phyloP scores from a whole-genome alignment of 768 basidiomycete genomes.

The Sporobolomyces phaffii region DNA sequence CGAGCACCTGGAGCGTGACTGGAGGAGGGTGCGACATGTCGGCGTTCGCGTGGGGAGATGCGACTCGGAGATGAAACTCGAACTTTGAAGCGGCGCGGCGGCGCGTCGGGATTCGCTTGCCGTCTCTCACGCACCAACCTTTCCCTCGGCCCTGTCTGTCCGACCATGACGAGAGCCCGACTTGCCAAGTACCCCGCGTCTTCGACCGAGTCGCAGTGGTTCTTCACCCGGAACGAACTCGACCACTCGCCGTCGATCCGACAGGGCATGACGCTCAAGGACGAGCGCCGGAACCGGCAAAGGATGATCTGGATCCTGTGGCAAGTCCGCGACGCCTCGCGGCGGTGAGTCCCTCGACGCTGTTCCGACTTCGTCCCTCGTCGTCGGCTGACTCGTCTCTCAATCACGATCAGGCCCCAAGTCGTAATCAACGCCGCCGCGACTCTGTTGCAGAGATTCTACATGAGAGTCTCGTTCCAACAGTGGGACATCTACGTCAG shows the following conservation, averaged over 20 bases:
- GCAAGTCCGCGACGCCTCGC: not conserved
- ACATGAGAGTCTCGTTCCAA: conserved; percentile 44
- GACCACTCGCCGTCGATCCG: conserved; percentile 40
- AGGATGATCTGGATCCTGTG: not conserved
- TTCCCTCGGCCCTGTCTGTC: too few relatives aligned
- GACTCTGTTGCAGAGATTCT: conserved; percentile 45
- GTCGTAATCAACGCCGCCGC: conserved; percentile 41
- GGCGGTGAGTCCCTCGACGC: not conserved
- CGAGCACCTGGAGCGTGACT: not conserved
- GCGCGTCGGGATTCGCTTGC: too few relatives aligned
- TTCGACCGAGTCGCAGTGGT: conserved; percentile 43
- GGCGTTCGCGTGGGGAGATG: too few relatives aligned
- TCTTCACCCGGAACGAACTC: conserved; percentile 39
- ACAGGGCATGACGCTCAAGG: conserved; percentile 26
- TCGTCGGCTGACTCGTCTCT: not conserved
- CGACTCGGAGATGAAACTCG: conserved; percentile 22
- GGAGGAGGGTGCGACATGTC: too few relatives aligned
- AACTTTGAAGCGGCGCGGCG: too few relatives aligned
- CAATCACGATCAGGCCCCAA: not conserved
- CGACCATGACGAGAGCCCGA: too few relatives aligned
- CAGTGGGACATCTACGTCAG: conserved; percentile 38
- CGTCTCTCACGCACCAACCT: too few relatives aligned
- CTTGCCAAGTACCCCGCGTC: conserved; percentile 1
- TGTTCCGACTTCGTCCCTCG: not conserved
- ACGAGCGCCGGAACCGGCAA: not conserved